Base-by-base conservation (phyloP, 1,284 basidiomycete species). In the Boletus smithii region DNA sequence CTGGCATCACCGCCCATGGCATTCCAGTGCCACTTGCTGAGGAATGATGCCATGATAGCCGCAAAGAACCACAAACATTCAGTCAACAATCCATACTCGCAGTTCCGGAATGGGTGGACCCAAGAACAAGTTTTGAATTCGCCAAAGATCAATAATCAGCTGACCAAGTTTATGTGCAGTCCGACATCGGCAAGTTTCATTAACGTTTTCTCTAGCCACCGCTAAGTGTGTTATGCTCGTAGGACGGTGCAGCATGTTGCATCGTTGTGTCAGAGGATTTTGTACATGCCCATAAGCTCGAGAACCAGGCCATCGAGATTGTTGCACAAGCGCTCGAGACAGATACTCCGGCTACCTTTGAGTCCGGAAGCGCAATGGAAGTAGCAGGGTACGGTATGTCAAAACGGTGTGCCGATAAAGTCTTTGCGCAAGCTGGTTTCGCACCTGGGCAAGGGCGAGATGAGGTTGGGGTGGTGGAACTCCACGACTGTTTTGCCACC, bases 281-380 rank as follows among this genome's bases (percentile, higher is more conserved):
- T 57, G 86, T 93, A 11, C 85, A 80, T 52, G 68, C 71, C 8
- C 82, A 91, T 60, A 70, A 73, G 6, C 79, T 92, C 8, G 82
- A 91, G 66, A 92, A 91, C 62, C 88, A 92, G 59, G 88, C 90
- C 4, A 88, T 91, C 51, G 89, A 92, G 61, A 82, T 90, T 33
- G 80, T 85, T 11, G 75, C 80, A 0, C 77, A 80, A 55, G 75
- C 74, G 5, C 69, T 90, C 38, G 72, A 74, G 14, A 91, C 88
- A 1, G 88, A 91, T 55, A 70, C 74, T 14, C 71, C 78, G 1
- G 63, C 66, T 5, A 76, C 85, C 1, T 89, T 86, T 52, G 80
- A 86, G 47, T 76, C 75, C 50, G 69, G 67, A 24, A 84, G 80
- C 53, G 76, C 84, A 0, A 85, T 90, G 77, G 81, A 89, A 46